These are phyloP conservation scores for Wickerhamiella qilinensis DNA, from an alignment of 805 yeast genomes.

Conservation along the genomic window DNA sequence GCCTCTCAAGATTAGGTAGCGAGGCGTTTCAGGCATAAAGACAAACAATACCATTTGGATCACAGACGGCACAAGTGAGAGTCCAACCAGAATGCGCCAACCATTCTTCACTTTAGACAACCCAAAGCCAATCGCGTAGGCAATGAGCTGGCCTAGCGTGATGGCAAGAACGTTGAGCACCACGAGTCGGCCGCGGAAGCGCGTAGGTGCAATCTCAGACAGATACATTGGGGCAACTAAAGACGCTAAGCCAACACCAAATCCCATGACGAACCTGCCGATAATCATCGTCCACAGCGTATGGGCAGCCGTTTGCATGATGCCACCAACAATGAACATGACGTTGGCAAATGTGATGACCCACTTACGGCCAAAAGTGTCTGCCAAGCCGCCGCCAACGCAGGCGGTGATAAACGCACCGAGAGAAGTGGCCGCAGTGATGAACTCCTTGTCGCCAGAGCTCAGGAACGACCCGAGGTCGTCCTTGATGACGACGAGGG, in stretches of 20 bases:
- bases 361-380: constrained; percentile 68
- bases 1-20: constrained; percentile 66
- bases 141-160: constrained; percentile 90
- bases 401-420: constrained; percentile 79
- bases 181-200: constrained; percentile 81
- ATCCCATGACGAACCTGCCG: constrained; percentile 88
- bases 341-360: constrained; percentile 70
- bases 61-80: constrained; percentile 76
- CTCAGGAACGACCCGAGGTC: constrained; percentile 48
- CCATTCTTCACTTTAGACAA: constrained; percentile 35
- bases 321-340: constrained; percentile 71
- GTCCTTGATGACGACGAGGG: constrained; percentile 68
- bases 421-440: constrained; percentile 86
- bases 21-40: constrained; percentile 91
- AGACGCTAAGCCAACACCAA: constrained; percentile 93
- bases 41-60: constrained; percentile 59
- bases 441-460: constrained; percentile 70
- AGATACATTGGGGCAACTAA: constrained; percentile 87
- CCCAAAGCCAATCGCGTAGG: constrained; percentile 77
- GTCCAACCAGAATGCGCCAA: constrained; percentile 85
- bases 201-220: constrained; percentile 81
- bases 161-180: constrained; percentile 77
- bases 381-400: constrained; percentile 70
- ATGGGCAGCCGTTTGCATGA: constrained; percentile 65
- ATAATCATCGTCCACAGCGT: constrained; percentile 80